Conservation (phyloP, 352 stramenopile species). For the Pythium rhizo-oryzae region DNA sequence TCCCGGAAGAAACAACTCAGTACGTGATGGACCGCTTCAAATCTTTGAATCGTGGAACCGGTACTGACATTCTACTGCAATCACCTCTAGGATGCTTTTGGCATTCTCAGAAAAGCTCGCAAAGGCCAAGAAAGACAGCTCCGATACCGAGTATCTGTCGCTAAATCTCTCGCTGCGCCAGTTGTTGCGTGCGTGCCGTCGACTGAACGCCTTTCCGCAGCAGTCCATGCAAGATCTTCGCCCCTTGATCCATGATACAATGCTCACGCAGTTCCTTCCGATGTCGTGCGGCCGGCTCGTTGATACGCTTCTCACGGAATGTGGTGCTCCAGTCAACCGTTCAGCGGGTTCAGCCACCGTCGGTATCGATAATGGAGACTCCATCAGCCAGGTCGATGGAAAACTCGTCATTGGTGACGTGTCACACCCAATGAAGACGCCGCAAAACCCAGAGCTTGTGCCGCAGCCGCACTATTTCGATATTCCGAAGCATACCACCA, state of each 20-base stretch:
- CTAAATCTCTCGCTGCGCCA: constrained; percentile 71
- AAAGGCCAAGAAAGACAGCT: constrained; percentile 41
- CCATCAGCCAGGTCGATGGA: constrained; percentile 46
- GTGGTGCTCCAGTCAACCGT: constrained; percentile 32
- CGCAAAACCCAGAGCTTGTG: constrained; percentile 76
- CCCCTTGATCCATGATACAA: constrained; percentile 65
- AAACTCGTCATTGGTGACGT: constrained; percentile 66
- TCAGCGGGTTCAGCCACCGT: not conserved
- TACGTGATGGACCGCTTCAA: no score
- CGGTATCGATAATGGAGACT: constrained; percentile 23
- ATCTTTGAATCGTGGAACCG: no score
- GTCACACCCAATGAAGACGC: constrained; percentile 53
- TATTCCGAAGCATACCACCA: constrained; percentile 88
- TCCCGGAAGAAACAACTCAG: constrained; percentile 58
- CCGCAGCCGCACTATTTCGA: constrained; percentile 90
- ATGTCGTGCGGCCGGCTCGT: constrained; percentile 51
- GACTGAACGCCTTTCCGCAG: constrained; percentile 68
- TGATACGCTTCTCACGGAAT: constrained; percentile 55
- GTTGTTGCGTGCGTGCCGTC: constrained; percentile 62
- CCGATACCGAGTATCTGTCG: constrained; percentile 49
- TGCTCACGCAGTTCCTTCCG: constrained; percentile 80
- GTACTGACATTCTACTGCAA: not conserved
- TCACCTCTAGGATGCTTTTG: constrained; percentile 44
- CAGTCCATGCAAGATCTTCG: constrained; percentile 66
- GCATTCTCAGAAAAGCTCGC: constrained; percentile 58